Evolutionary conservation across 2,329 filamentous ascomycete species (phyloP).

Genomic region (Paramyrothecium sp.): DNA sequence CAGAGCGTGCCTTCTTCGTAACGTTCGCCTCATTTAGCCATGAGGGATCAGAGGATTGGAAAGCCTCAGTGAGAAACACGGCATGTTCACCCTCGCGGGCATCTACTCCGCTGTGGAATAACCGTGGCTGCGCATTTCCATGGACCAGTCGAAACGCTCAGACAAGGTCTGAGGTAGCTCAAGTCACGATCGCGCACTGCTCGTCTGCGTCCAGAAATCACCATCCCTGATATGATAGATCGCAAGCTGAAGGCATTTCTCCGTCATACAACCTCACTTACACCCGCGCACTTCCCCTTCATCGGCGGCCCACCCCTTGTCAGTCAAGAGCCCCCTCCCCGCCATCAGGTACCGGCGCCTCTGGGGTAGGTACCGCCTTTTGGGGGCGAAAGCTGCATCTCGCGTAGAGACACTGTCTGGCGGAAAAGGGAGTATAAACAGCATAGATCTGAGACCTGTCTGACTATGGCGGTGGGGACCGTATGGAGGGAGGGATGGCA

Average conservation of each 20-base stretch:
- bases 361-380: background rate
- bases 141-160: background rate
- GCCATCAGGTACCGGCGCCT: background rate
- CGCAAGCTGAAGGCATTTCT: background rate
- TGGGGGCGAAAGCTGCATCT: background rate
- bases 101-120: too few species aligned
- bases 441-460: background rate
- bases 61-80: too few species aligned
- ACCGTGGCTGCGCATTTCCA: background rate
- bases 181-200: background rate
- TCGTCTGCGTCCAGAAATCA: background rate
- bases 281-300: background rate
- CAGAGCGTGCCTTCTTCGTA: too few species aligned
- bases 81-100: too few species aligned
- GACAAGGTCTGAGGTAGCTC: background rate
- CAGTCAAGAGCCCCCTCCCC: background rate
- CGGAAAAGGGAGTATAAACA: background rate
- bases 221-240: background rate
- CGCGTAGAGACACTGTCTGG: background rate
- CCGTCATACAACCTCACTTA: background rate
- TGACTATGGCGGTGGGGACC: background rate
- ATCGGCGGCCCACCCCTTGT: too few species aligned
- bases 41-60: too few species aligned
- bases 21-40: too few species aligned
- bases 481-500: background rate